Evolutionary conservation across 257 asterid species (phyloP), one percentile per base, ranked within the genome.

Genomic region (Capsicum rhomboideum): DNA sequence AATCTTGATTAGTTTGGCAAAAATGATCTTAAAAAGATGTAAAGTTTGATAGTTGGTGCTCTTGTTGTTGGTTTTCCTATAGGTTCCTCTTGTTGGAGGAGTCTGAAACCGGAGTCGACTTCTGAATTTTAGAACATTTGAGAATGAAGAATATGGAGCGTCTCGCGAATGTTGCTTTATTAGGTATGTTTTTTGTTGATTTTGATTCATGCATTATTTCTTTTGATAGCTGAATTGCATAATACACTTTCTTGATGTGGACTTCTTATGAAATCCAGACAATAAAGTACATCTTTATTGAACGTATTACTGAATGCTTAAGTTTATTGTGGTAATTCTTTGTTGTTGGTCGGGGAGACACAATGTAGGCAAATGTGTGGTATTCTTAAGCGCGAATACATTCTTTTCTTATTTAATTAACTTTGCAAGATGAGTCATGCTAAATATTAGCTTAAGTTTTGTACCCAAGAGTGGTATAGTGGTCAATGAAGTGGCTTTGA

Each of bases 151-250:
- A 82, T 52, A 28, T 46, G 6, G 92, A 90, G 83, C 88, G 92
- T 69, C 82, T 90, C 2, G 91, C 90, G 10, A 90, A 85, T 88
- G 79, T 88, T 84, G 92, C 89, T 84, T 81, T 90, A 69, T 88
- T 89, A 68, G 92, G 91, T 88, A 53, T 46, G 71, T 46, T 84
- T 37, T 18, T 20, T 23, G 0, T 49, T n/a, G 17, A 68, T 52
- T 85, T 69, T 52, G 23, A 13, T 42, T 34, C 6, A 4, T 13
- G 3, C 50, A 44, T 55, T 85, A 23, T 68, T n/a, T 82, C 21
- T 31, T 66, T 42, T 63, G 79, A 18, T 61, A 26, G 52, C 46
- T 82, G 42, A 49, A 4, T 82, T 46, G 52, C 8, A 20, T 16
- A 17, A 42, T 34, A 23, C 17, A 10, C 59, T 26, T 23, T 8